These are phyloP conservation scores for Byssochlamys sp. DNA, from an alignment of 2,329 filamentous ascomycete species.

Conservation along the genomic window DNA sequence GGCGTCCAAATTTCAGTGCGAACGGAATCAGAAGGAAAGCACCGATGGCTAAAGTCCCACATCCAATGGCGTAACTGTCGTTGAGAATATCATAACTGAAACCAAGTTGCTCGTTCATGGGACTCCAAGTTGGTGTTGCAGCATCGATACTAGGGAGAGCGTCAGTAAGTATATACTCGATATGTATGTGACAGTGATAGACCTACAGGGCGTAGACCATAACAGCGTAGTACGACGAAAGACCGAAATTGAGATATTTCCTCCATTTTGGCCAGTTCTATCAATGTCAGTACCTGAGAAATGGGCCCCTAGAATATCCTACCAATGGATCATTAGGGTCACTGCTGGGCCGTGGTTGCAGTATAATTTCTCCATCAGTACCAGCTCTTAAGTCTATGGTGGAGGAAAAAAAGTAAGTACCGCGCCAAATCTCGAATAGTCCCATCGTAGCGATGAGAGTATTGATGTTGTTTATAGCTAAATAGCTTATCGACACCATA, in stretches of 20 bases:
- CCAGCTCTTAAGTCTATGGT: not conserved
- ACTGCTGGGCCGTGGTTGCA: constrained; percentile 22
- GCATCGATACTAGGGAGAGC: constrained; percentile 22
- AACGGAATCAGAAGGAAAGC: constrained; percentile 38
- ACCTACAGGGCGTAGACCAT: constrained; percentile 27
- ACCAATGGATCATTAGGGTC: constrained; percentile 27
- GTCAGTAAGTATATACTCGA: not conserved
- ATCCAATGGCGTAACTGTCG: constrained; percentile 37
- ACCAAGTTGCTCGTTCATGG: constrained; percentile 34
- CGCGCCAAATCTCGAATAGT: not conserved
- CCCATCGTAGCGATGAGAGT: not conserved
- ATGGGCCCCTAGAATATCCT: constrained; percentile 2
- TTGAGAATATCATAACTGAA: constrained; percentile 36
- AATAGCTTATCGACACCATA: not conserved
- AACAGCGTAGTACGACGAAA: constrained; percentile 30
- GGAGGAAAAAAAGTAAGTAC: not conserved
- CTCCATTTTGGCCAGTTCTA: constrained; percentile 31
- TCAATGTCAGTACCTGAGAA: not conserved
- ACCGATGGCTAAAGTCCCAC: constrained; percentile 34
- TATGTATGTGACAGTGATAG: not conserved
- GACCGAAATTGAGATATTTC: constrained; percentile 30
- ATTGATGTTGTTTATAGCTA: not conserved
- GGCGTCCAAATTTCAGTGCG: constrained; percentile 38
- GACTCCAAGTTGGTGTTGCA: constrained; percentile 35
- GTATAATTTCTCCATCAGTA: constrained; percentile 8